A percentile compares a stretch with the other conserved stretches of the same genome.
phyloP scores from a whole-genome alignment of 352 stramenopile genomes.

The Phytophthora boehmeriae region DNA sequence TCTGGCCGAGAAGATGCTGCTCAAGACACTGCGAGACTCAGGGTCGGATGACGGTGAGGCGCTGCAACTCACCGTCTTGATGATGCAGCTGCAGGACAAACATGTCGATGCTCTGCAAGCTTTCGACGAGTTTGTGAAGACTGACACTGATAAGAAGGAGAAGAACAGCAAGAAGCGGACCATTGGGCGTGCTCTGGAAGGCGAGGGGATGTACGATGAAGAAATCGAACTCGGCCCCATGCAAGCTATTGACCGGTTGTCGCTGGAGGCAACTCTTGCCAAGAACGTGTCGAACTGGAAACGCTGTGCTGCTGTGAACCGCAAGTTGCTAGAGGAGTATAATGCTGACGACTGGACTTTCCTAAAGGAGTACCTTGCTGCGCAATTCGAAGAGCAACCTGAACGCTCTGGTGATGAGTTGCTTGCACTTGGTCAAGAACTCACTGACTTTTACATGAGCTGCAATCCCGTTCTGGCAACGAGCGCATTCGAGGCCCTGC shows the following conservation, averaged over 20 bases:
- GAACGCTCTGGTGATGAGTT: slow-evolving; percentile 15
- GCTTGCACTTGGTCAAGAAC: slow-evolving; percentile 31
- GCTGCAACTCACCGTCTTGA: slow-evolving; percentile 71
- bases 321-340: slow-evolving; percentile 64
- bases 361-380: slow-evolving; percentile 66
- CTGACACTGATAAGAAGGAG: slow-evolving; percentile 17
- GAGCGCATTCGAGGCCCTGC: slow-evolving; percentile 65
- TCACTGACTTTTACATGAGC: slow-evolving; percentile 46
- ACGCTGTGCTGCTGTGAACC: slow-evolving; percentile 59
- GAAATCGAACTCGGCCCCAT: slow-evolving; percentile 86
- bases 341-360: slow-evolving; percentile 88
- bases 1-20: slow-evolving; percentile 81
- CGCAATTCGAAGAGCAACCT: slow-evolving; percentile 45
- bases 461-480: slow-evolving; percentile 56
- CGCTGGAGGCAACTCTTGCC: slow-evolving; percentile 67
- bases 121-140: slow-evolving; percentile 74
- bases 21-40: slow-evolving; percentile 72
- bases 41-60: slow-evolving; percentile 69
- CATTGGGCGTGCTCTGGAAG: slow-evolving; percentile 68
- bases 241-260: slow-evolving; percentile 77
- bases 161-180: slow-evolving; percentile 28
- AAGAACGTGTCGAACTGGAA: slow-evolving; percentile 57
- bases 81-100: slow-evolving; percentile 77
- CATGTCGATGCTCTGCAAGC: slow-evolving; percentile 62
- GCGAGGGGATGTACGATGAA: slow-evolving; percentile 77